A percentile compares a stretch with the other conserved stretches of the same genome.
phyloP scores from a whole-genome alignment of 768 basidiomycete species.

The Macrolepiota albuminosa region DNA sequence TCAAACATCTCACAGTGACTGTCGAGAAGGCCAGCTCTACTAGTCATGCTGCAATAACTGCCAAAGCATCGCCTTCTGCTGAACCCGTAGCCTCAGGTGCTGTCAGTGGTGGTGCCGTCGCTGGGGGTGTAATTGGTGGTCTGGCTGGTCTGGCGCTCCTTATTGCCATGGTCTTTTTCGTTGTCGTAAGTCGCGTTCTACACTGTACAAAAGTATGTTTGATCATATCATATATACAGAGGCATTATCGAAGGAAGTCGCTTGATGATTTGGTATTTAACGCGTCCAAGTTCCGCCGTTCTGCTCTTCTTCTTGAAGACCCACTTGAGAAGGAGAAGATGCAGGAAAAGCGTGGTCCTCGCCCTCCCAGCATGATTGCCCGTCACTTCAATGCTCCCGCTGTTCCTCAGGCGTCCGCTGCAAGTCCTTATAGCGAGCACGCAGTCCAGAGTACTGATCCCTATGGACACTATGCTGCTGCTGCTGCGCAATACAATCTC shows the following conservation, averaged over 20 bases:
- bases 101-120: conserved; percentile 19
- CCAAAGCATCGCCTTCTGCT: background rate
- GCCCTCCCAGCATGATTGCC: conserved; percentile 25
- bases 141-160: conserved; percentile 17
- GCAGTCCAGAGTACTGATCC: conserved; percentile 9
- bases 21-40: background rate
- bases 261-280: conserved; percentile 39
- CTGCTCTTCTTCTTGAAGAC: conserved; percentile 36
- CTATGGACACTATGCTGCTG: conserved; percentile 13
- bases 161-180: conserved; percentile 18
- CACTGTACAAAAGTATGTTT: background rate
- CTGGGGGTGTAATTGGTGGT: conserved; percentile 23
- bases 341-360: conserved; percentile 16
- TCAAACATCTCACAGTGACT: background rate
- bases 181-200: conserved; percentile 17
- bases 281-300: conserved; percentile 47
- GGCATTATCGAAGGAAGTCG: conserved; percentile 29
- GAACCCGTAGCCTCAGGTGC: conserved; percentile 4
- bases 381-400: conserved; percentile 19
- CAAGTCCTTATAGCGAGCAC: conserved; percentile 12
- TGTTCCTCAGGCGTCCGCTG: conserved; percentile 11
- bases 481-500: conserved; percentile 14
- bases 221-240: conserved; percentile 16
- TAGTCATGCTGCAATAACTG: background rate
- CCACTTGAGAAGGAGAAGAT: conserved; percentile 15